A percentile compares a stretch with the other conserved stretches of the same genome.
phyloP scores from a whole-genome alignment of 371 early-diverging fungal species.

The Mortierella sp. region DNA sequence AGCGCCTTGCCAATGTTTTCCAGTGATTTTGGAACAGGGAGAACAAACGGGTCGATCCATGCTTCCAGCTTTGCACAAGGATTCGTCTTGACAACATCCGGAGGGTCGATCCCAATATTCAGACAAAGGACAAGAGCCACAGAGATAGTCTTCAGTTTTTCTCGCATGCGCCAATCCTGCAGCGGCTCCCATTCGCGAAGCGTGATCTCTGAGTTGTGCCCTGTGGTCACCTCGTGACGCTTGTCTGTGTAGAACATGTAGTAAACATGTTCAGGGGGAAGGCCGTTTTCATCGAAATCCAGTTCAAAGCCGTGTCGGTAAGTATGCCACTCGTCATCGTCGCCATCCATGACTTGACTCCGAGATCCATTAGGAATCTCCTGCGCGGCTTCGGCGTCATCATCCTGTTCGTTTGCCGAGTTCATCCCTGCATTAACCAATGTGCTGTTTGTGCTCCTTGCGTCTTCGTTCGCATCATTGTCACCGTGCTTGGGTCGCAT shows the following conservation, averaged over 20 bases:
- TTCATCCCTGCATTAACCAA: slow-evolving; percentile 65
- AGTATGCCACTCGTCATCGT: slow-evolving; percentile 36
- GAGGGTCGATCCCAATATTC: slow-evolving; percentile 97
- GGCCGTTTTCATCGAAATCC: slow-evolving; percentile 64
- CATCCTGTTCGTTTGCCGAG: slow-evolving; percentile 47
- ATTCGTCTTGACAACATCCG: slow-evolving; percentile 89
- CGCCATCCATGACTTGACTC: slow-evolving; percentile 47
- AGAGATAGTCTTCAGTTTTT: slow-evolving; percentile 58
- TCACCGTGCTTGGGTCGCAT: slow-evolving; percentile 44
- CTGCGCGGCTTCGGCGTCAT: slow-evolving; percentile 20
- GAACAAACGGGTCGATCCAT: slow-evolving; percentile 93
- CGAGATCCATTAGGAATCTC: slow-evolving; percentile 30
- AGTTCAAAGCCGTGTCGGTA: slow-evolving; percentile 69
- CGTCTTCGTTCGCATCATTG: slow-evolving; percentile 62
- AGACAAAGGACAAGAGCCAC: slow-evolving; percentile 88
- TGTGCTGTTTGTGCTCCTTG: slow-evolving; percentile 69
- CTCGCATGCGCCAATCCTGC: slow-evolving; percentile 62
- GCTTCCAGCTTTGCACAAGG: slow-evolving; percentile 94
- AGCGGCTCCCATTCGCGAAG: slow-evolving; percentile 53
- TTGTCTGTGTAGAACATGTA: slow-evolving; percentile 71
- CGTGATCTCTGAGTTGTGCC: slow-evolving; percentile 46
- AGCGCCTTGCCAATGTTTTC: slow-evolving; percentile 90
- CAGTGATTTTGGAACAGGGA: slow-evolving; percentile 83
- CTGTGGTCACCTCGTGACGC: slow-evolving; percentile 62
- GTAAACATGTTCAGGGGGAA: slow-evolving; percentile 56